These are phyloP conservation scores for Trametes cubensis DNA, from an alignment of 768 basidiomycete genomes.

Conservation along the genomic window DNA sequence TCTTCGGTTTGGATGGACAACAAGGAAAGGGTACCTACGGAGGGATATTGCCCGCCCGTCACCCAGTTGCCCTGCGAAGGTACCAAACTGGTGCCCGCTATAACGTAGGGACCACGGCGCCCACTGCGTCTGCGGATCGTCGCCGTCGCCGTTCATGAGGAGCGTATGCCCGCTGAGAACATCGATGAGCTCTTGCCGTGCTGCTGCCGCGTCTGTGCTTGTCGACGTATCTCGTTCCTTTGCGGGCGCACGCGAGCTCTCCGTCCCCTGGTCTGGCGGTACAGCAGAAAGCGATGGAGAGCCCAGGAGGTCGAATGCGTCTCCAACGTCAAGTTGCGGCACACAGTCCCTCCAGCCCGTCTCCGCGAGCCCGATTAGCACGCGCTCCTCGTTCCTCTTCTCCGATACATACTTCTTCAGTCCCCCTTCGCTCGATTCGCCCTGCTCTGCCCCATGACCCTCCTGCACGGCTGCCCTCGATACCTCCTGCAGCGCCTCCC, in stretches of 20 bases:
- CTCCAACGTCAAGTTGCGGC: constrained; percentile 86
- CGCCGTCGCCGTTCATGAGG: constrained; percentile 52
- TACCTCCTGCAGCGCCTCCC: constrained; percentile 56
- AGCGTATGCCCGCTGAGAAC: constrained; percentile 78
- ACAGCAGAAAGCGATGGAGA: constrained; percentile 51
- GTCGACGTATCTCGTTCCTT: constrained; percentile 23
- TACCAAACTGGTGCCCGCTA: constrained; percentile 88
- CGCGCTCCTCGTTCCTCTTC: constrained; percentile 53
- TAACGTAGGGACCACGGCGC: constrained; percentile 86
- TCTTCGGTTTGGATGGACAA: neutral
- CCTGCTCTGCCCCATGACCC: constrained; percentile 25
- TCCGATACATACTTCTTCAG: constrained; percentile 50
- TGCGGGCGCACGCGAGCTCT: constrained; percentile 25
- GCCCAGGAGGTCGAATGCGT: constrained; percentile 72
- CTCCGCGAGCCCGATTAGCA: constrained; percentile 74
- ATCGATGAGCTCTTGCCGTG: constrained; percentile 75
- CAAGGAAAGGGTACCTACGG: constrained; percentile 36
- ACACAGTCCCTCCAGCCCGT: constrained; percentile 73
- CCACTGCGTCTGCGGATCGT: constrained; percentile 37
- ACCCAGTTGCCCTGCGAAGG: constrained; percentile 93
- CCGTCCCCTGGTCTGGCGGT: constrained; percentile 32
- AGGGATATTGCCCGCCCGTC: constrained; percentile 96
- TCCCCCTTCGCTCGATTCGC: constrained; percentile 28
- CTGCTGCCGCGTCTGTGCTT: constrained; percentile 40
- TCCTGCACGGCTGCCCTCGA: constrained; percentile 28